Conservation (phyloP, 2,329 filamentous ascomycete species). For the Fusarium verticillioides region DNA sequence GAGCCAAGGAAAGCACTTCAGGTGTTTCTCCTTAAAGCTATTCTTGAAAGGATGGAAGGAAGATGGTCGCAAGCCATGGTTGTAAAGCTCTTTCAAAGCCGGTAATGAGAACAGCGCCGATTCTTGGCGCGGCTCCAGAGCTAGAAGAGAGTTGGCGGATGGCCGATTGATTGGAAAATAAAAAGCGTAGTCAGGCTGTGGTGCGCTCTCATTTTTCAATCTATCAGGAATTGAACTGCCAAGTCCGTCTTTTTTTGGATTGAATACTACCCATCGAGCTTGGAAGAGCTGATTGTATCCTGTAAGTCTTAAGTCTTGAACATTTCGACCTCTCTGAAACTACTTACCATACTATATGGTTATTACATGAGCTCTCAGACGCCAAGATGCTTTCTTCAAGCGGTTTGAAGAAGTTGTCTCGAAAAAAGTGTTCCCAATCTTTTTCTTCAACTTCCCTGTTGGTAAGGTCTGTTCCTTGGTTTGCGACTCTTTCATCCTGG, state of each 20-base stretch:
- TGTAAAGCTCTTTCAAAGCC: not conserved
- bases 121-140: not conserved
- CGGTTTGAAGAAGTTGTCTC: not conserved
- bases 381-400: not conserved
- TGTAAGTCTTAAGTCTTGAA: not conserved
- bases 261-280: not conserved
- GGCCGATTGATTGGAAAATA: not conserved
- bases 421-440: not conserved
- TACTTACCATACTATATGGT: not conserved
- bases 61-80: not conserved
- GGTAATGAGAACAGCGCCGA: not conserved
- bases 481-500: not conserved
- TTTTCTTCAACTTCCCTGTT: no score
- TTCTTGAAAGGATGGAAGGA: not conserved
- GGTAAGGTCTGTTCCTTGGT: not conserved
- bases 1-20: not conserved
- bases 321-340: not conserved
- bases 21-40: fast-evolving
- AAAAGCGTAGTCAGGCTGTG: not conserved
- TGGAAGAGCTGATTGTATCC: not conserved
- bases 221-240: not conserved
- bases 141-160: no score
- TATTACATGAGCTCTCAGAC: not conserved
- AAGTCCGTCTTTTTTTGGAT: not conserved
- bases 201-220: not conserved